Base-by-base conservation (phyloP, 225 moss, liverwort and hornwort genomes). In the Polytrichum formosum region DNA sequence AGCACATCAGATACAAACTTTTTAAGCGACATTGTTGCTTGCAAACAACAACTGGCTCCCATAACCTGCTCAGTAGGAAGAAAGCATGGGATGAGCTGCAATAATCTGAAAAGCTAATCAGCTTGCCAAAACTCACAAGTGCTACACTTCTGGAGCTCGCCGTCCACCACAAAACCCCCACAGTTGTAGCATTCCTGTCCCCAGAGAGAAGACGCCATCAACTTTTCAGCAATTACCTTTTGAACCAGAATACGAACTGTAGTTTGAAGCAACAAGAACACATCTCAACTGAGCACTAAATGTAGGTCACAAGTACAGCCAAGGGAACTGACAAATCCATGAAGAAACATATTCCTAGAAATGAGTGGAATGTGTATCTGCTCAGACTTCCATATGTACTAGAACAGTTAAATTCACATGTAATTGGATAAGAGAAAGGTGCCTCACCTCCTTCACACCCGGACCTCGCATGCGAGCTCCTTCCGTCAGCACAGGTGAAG, bases 381-480 rank as follows among this genome's bases (percentile, higher is more conserved):
- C 77, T 77, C 80, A 80, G 79, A 80, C 80, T 80, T 75, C 77
- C 80, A 71, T 69, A 74, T 80, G 75, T 73, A 72, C 77, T 78
- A 70, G 77, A 78, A 65, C 26, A 16, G 6, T 72, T 75, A 77
- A 81, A 84, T 65, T 77, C 80, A 84, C 6, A 7, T 21, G 23
- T 80, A 70, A 70, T 84, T 80, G 80, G 74, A 78, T 81, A 78
- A 74, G 73, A 78, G 73, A 80, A 72, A 76, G 60, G 76, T 78
- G 83, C 80, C 78, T 79, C 81, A 87, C 87, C 83, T 87, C 87
- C 87, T 84, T 87, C 81, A 87, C 87, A 73, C 87, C 84, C 69
- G 87, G 87, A 79, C 87, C 87, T 84, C 77, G 87, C 87, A 87
- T 87, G 59, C 77, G 79, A 72, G 74, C 84, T 76, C 81, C 81